These are phyloP conservation scores for Annulohypoxylon moriforme DNA, from an alignment of 495 filamentous ascomycete species.

Conservation along the genomic window DNA sequence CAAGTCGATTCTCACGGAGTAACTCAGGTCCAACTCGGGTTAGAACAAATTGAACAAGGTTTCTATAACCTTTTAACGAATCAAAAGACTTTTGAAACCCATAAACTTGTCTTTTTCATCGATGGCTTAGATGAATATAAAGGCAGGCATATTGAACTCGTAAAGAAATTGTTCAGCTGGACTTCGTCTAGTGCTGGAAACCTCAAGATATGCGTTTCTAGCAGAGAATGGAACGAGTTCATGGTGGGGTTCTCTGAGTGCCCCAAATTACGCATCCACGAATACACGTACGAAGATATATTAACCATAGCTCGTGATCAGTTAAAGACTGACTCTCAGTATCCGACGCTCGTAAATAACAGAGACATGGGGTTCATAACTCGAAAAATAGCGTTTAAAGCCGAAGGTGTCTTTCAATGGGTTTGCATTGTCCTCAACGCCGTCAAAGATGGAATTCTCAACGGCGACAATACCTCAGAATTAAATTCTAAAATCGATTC, in stretches of 20 bases:
- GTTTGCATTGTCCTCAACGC: slow-evolving; percentile 29
- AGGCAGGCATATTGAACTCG: slow-evolving; percentile 26
- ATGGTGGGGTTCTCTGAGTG: slow-evolving; percentile 46
- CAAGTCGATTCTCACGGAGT: neutral
- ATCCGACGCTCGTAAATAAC: neutral
- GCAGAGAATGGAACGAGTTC: slow-evolving; percentile 57
- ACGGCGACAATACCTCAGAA: slow-evolving; percentile 28
- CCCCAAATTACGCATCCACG: slow-evolving; percentile 26
- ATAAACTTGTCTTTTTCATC: slow-evolving; percentile 53
- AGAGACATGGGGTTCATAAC: neutral
- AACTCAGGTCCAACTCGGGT: neutral
- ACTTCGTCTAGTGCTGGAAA: slow-evolving; percentile 17
- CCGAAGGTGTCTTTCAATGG: slow-evolving; percentile 54
- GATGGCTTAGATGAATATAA: slow-evolving; percentile 56
- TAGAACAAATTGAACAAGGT: slow-evolving; percentile 21
- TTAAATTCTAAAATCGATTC: slow-evolving; percentile 17
- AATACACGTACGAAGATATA: slow-evolving; percentile 28
- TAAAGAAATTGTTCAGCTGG: slow-evolving; percentile 26
- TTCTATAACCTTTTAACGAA: slow-evolving; percentile 16
- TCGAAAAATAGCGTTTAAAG: slow-evolving; percentile 34
- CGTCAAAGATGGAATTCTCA: slow-evolving; percentile 27
- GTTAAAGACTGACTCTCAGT: neutral
- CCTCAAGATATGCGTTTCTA: slow-evolving; percentile 58
- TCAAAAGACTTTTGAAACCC: neutral
- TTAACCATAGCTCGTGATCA: slow-evolving; percentile 36